Evolutionary conservation across 176 grass and related monocot species (phyloP), one percentile per base, ranked within the genome.

Genomic region (maize (Zea mays)): DNA sequence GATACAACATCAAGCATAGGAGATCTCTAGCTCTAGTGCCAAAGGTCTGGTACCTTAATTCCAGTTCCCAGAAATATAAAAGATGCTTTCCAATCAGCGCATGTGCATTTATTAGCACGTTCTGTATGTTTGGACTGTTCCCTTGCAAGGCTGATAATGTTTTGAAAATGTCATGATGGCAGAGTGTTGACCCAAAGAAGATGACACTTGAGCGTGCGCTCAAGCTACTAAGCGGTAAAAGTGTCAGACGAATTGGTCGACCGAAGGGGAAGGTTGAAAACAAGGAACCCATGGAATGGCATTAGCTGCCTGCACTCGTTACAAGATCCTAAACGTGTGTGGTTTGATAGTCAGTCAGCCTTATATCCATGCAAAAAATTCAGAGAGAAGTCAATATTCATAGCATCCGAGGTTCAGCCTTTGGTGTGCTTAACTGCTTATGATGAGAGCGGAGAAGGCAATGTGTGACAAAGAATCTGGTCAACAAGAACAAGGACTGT

Each of bases 1-100:
- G 95, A 79, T 98, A 61, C 78, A 77, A 56, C 44, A 39, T 98
- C 57, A 93, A 76, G 71, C 95, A 98, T 79, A 88, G 91, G 55
- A 84, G 68, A 79, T 85, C 69, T 71, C 16, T 88, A 58, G 85
- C 85, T 72, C 70, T 89, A 61, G 62, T 98, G 49, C 87, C 95
- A 62, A 98, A 90, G 95, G 95, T 94, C 42, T 71, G 66, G 7
- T 70, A 34, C 27, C 27, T n/a, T n/a, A n/a, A n/a, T n/a, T n/a
- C n/a, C n/a, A n/a, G n/a, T n/a, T n/a, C n/a, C n/a, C n/a, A n/a
- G 17, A 21, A 5, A 19, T 72, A 56, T 27, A 67, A 41, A 58
- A 73, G 10, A 3, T 34, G 0, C 43, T 59, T 80, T 64, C 4
- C 17, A 9, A 8, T 6, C 33, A 55, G 14, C 56, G 73, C 27